A percentile compares a stretch with the other conserved stretches of the same genome.
Conservation (phyloP, 176 grass and related monocot species). For the Otatea glauca region DNA sequence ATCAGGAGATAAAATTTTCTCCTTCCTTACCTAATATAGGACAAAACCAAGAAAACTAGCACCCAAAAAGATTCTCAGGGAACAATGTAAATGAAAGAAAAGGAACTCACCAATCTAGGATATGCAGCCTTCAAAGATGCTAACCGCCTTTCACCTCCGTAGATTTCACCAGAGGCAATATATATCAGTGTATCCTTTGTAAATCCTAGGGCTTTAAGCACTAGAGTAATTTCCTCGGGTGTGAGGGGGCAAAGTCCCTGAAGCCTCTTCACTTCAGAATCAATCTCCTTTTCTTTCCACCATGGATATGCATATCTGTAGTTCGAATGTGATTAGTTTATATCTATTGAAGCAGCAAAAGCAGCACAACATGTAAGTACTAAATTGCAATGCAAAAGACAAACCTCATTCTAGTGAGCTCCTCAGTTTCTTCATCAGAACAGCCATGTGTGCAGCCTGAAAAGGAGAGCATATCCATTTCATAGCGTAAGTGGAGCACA, state of each 20-base stretch:
- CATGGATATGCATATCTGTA: constrained; percentile 95
- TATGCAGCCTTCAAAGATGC: constrained; percentile 69
- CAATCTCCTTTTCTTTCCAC: constrained; percentile 99
- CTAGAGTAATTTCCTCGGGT: constrained; percentile 87
- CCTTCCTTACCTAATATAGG: constrained; percentile 78
- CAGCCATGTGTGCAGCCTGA: constrained; percentile 99
- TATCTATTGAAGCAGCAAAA: constrained; percentile 5
- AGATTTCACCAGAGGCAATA: constrained; percentile 96
- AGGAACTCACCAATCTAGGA: constrained; percentile 71
- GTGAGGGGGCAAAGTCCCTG: constrained; percentile 96
- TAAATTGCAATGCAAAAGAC: neutral
- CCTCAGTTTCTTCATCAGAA: constrained; percentile 65
- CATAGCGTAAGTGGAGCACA: constrained; percentile 94
- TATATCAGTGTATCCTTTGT: constrained; percentile 84
- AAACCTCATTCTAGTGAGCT: constrained; percentile 94
- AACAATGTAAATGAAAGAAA: constrained; percentile 1
- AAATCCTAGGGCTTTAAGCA: constrained; percentile 81
- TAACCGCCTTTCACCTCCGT: constrained; percentile 84
- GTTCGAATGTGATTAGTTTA: constrained; percentile 2
- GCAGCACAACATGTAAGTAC: neutral
- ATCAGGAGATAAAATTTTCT: constrained; percentile 76
- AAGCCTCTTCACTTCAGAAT: constrained; percentile 81
- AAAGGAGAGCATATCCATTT: constrained; percentile 99
- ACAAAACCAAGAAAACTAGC: constrained; percentile 29
- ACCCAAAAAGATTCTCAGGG: constrained; percentile 12